Evolutionary conservation across 2,329 filamentous ascomycete genomes (phyloP).

Genomic region (Fusarium oxysporum): DNA sequence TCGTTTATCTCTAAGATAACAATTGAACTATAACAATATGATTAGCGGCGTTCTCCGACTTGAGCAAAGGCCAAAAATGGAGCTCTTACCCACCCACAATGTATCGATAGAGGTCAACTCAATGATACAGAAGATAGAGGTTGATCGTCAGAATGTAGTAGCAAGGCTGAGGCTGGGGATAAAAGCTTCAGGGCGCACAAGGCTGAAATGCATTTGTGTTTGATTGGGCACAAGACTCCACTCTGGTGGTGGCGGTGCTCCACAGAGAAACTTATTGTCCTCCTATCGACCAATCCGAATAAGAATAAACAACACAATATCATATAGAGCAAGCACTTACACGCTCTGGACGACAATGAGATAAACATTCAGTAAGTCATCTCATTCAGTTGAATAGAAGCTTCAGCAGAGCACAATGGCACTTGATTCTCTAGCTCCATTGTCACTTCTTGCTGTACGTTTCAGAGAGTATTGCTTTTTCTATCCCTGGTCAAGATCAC

Average conservation of each 20-base stretch:
- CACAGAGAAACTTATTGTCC: neutral
- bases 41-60: neutral
- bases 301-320: neutral
- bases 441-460: neutral
- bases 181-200: slow-evolving; percentile 37
- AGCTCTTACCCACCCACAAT: neutral
- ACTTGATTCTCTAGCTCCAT: neutral
- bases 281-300: slow-evolving; percentile 11
- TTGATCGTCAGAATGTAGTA: slow-evolving; percentile 30
- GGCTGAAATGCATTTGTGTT: slow-evolving; percentile 30
- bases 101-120: slow-evolving; percentile 7
- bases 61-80: accelerated
- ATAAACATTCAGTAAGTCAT: neutral
- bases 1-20: neutral
- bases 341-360: neutral
- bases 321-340: slow-evolving; percentile 1
- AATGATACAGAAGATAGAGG: slow-evolving; percentile 1
- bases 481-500: slow-evolving; percentile 8
- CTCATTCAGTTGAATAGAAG: neutral
- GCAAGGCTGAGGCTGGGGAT: slow-evolving; percentile 43
- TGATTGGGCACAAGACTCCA: neutral
- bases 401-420: neutral
- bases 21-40: neutral
- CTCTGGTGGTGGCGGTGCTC: slow-evolving; percentile 18
- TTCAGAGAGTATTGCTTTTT: neutral